Evolutionary conservation across 2,329 filamentous ascomycete species (phyloP), one percentile per base, ranked within the genome.

Genomic region (Reticulascus tulasneorum): DNA sequence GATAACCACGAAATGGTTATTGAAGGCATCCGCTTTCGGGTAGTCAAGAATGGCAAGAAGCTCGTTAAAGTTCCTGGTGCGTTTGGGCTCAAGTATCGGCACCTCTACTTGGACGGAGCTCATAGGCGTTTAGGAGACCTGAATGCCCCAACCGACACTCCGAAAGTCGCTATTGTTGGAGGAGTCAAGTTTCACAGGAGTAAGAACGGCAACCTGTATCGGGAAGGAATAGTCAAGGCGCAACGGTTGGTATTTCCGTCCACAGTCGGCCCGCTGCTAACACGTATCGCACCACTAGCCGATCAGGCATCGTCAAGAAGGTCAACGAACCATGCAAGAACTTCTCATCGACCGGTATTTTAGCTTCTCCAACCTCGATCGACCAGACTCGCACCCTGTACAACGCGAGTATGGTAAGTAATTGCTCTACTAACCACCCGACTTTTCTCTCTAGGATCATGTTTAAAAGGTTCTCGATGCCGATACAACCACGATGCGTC

Each of bases 121-220:
- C n/a, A 38, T 42, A 37, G 32, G 18, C 51, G 50, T 55, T 45
- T 53, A 80, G 73, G 70, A 59, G 77, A 82, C 48, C 63, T 69
- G 29, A 77, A 80, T 52, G 67, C 74, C 23, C 71, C 77, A 35
- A 78, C 75, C 35, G 69, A 73, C 30, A 94, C 88, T 3, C 89
- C 89, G 1, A 93, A 89, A 61, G 76, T 73, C 45, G 74, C 82
- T 25, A 65, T 69, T 6, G 68, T 94, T 42, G 86, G 84, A 34
- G 86, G 87, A 26, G 85, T 94, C 51, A 80, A 77, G 46, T 95
- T 94, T 56, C 75, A 87, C 51, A 78, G 89, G 47, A 94, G 86
- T 60, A 94, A 91, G 58, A 84, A 83, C 49, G 89, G 89, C 44
- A 95, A 94, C 50, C 75, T 95, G 18, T 84, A 90, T 53, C 83